These are phyloP conservation scores for Simmondsia chinensis DNA, from an alignment of 148 eudicot genomes.

Conservation along the genomic window DNA sequence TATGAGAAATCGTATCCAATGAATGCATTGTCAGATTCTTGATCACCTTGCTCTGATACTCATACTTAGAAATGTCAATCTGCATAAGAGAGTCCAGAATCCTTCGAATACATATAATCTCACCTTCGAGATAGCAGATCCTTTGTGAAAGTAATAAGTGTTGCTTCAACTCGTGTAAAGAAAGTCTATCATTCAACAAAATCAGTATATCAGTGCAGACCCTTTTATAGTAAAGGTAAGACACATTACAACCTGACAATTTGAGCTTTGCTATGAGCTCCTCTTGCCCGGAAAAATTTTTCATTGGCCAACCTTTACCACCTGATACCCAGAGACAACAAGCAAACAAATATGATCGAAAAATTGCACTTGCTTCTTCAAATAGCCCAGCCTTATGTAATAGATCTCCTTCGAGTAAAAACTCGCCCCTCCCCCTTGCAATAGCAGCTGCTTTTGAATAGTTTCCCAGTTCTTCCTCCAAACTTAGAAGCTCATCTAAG, in stretches of 20 bases:
- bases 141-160: constrained; percentile 6
- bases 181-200: not conserved
- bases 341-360: constrained; percentile 27
- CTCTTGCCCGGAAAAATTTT: constrained; percentile 27
- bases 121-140: constrained; percentile 19
- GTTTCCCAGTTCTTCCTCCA: constrained; percentile 22
- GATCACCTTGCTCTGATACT: not conserved
- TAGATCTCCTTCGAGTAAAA: constrained; percentile 19
- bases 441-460: constrained; percentile 18
- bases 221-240: constrained; percentile 7
- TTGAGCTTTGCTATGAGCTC: constrained; percentile 27
- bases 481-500: constrained; percentile 20
- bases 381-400: constrained; percentile 12
- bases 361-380: constrained; percentile 16
- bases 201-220: constrained; percentile 14
- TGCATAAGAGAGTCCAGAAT: constrained; percentile 10
- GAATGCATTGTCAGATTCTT: not conserved
- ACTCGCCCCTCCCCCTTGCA: constrained; percentile 17
- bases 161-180: constrained; percentile 12
- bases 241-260: constrained; percentile 9
- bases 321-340: constrained; percentile 35
- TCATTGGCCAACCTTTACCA: constrained; percentile 48
- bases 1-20: not conserved
- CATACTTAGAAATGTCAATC: not conserved
- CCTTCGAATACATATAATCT: constrained; percentile 31